Percentiles rank a stretch among this genome's conserved stretches.
phyloP scores from a whole-genome alignment of 2,329 filamentous ascomycete genomes.

The Paecilomyces sp. region DNA sequence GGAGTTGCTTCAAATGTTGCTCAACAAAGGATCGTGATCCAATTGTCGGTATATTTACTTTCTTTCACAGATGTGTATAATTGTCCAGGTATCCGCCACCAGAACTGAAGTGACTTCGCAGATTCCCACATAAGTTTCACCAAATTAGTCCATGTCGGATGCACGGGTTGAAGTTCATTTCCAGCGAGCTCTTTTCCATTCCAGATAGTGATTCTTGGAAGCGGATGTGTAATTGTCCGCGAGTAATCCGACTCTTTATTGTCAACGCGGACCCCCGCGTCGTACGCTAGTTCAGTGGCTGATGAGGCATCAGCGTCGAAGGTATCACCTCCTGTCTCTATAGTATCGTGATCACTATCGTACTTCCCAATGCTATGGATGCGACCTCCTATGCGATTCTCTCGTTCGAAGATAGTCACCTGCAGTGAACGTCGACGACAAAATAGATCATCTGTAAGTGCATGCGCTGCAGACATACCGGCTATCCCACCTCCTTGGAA shows the following conservation, averaged over 20 bases:
- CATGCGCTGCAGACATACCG: neutral
- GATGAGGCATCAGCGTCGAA: neutral
- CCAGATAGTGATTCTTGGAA: neutral
- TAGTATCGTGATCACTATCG: neutral
- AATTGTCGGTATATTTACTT: neutral
- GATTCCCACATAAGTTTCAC: neutral
- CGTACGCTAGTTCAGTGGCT: neutral
- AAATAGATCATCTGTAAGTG: neutral
- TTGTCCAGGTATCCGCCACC: neutral
- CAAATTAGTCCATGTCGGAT: neutral
- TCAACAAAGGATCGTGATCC: neutral
- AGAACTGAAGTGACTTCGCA: neutral
- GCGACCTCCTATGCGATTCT: neutral
- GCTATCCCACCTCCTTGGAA: neutral
- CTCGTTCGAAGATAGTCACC: neutral
- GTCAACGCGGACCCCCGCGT: neutral
- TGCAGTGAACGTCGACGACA: neutral
- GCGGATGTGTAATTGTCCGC: neutral
- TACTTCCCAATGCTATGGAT: neutral
- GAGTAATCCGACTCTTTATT: neutral
- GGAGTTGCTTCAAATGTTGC: neutral
- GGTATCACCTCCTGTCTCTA: neutral
- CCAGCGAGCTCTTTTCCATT: neutral
- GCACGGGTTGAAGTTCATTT: neutral
- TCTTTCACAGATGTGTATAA: neutral